Evolutionary conservation across 2,329 filamentous ascomycete genomes (phyloP).

Genomic region (Fusarium sp.): DNA sequence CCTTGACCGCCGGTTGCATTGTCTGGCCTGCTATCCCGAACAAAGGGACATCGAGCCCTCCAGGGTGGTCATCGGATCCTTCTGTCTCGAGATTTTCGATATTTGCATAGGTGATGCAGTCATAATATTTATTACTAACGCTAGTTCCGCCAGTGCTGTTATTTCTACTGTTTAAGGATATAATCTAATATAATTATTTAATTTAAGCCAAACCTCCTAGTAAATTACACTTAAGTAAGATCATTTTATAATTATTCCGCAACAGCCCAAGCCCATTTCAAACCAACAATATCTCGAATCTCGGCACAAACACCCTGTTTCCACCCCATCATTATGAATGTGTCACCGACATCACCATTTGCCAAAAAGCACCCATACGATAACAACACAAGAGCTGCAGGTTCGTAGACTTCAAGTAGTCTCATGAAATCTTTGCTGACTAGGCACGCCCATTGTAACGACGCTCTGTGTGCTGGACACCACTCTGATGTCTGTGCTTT

Average conservation of each 20-base stretch:
- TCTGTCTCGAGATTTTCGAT: too few relatives aligned
- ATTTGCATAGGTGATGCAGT: too few relatives aligned
- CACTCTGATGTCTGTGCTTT: slow-evolving; percentile 15
- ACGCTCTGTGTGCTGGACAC: slow-evolving; percentile 11
- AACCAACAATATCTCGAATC: slow-evolving; percentile 6
- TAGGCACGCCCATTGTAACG: slow-evolving; percentile 3
- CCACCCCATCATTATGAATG: slow-evolving; percentile 12
- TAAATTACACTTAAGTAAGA: too few relatives aligned
- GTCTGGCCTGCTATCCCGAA: too few relatives aligned
- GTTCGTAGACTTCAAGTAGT: slow-evolving; percentile 3
- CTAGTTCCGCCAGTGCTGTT: too few relatives aligned
- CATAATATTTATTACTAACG: too few relatives aligned
- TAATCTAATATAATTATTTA: too few relatives aligned
- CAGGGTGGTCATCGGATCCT: too few relatives aligned
- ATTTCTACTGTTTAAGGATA: too few relatives aligned
- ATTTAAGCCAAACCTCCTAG: too few relatives aligned
- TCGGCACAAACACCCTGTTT: slow-evolving; percentile 11
- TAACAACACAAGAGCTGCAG: slow-evolving; percentile 9
- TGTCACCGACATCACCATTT: slow-evolving; percentile 13
- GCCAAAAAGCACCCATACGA: slow-evolving; percentile 9
- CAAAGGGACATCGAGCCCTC: too few relatives aligned
- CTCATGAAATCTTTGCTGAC: slow-evolving; percentile 3
- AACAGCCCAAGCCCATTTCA: slow-evolving; percentile 12
- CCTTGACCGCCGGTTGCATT: too few relatives aligned
- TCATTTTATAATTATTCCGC: neutral